Conservation (phyloP, 1,284 basidiomycete genomes). For the Malassezia brasiliensis region DNA sequence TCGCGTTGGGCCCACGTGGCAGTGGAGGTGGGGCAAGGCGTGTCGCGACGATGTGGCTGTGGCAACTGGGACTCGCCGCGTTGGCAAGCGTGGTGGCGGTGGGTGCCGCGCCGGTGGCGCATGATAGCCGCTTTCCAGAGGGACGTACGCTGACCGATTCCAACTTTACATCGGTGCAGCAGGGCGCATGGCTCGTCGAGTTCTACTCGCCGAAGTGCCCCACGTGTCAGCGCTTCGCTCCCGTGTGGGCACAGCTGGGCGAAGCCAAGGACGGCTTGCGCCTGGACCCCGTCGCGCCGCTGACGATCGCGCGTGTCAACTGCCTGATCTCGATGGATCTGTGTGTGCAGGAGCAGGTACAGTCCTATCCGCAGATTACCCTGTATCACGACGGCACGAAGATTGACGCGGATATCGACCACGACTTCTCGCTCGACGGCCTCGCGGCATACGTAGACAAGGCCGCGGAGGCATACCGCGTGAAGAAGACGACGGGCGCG, state of each 20-base stretch:
- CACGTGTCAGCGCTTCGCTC: slow-evolving; percentile 68
- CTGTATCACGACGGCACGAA: slow-evolving; percentile 36
- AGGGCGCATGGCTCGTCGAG: slow-evolving; percentile 43
- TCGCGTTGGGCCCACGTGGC: not conserved
- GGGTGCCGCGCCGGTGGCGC: not conserved
- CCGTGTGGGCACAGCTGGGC: slow-evolving; percentile 68
- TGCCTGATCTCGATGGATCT: slow-evolving; percentile 33
- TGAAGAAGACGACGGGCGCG: not conserved
- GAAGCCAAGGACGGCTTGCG: slow-evolving; percentile 55
- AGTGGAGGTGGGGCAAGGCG: not conserved
- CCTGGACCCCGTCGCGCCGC: slow-evolving; percentile 48
- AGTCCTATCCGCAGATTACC: slow-evolving; percentile 25
- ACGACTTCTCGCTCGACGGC: not conserved
- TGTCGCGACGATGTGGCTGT: slow-evolving; percentile 1
- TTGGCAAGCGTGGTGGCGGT: not conserved
- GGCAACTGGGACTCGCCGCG: not conserved
- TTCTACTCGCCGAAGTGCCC: slow-evolving; percentile 59
- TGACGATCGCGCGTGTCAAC: slow-evolving; percentile 42
- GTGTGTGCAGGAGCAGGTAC: slow-evolving; percentile 33
- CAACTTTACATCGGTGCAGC: slow-evolving; percentile 31
- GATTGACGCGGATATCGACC: slow-evolving; percentile 21
- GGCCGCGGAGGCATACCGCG: not conserved
- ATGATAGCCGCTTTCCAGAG: slow-evolving; percentile 1
- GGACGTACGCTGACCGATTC: slow-evolving; percentile 25
- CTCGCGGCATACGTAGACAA: not conserved